Conservation (phyloP, 441 rosid species). For the Adansonia madagascariensis region DNA sequence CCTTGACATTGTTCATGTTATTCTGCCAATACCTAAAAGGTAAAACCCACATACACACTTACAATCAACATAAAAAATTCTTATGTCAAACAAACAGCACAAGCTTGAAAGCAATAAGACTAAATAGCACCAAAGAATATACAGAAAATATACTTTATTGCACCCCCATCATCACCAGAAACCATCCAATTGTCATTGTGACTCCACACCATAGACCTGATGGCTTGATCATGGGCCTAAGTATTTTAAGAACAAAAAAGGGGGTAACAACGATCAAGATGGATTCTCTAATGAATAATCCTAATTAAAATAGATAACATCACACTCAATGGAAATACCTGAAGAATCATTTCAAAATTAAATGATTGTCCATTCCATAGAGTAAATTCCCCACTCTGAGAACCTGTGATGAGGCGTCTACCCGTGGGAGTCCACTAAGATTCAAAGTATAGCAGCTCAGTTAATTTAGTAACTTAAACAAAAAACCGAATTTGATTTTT, state of each 20-base stretch:
- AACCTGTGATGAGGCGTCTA: conserved; percentile 92
- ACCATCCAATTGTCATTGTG: conserved; percentile 97
- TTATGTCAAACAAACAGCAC: background rate
- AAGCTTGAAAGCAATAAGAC: conserved; percentile 14
- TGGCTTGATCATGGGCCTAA: conserved; percentile 97
- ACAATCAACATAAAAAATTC: background rate
- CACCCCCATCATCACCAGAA: conserved; percentile 97
- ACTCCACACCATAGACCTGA: conserved; percentile 97
- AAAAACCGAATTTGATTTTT: background rate
- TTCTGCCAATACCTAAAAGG: conserved; percentile 88
- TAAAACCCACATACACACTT: conserved; percentile 10
- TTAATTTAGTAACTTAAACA: background rate
- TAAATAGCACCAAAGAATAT: background rate
- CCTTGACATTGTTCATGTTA: conserved; percentile 97
- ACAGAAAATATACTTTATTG: conserved; percentile 60
- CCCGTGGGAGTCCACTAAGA: conserved; percentile 96
- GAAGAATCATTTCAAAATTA: conserved; percentile 96
- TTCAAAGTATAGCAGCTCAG: conserved; percentile 22
- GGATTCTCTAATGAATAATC: background rate
- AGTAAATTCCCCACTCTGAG: conserved; percentile 97
- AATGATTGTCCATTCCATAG: conserved; percentile 99
- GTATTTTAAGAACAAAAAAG: conserved; percentile 24
- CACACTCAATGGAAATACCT: conserved; percentile 46
- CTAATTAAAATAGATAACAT: conserved; percentile 18
- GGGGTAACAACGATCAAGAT: conserved; percentile 22